A percentile compares a stretch with the other conserved stretches of the same genome.
Evolutionary conservation across 257 asterid species (phyloP).

Genomic region (Solanum ossicruentum): DNA sequence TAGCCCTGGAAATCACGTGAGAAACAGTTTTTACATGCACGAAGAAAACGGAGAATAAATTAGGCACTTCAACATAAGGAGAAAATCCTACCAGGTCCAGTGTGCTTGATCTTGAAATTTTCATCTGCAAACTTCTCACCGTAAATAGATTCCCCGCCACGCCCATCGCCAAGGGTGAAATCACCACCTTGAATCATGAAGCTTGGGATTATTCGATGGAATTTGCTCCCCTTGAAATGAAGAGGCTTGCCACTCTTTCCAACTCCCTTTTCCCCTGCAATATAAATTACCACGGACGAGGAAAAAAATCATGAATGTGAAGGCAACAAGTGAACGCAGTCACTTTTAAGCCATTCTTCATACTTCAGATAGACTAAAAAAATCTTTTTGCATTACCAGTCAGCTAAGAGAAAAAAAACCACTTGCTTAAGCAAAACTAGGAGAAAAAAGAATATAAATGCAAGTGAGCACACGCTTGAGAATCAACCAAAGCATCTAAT

Average conservation of each 20-base stretch:
- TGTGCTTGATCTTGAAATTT: slow-evolving; percentile 85
- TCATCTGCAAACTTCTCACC: slow-evolving; percentile 91
- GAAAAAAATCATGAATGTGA: background rate
- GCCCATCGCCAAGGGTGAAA: slow-evolving; percentile 94
- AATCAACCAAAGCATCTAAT: background rate
- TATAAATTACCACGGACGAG: background rate
- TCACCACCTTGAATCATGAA: slow-evolving; percentile 99
- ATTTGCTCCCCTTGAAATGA: slow-evolving; percentile 80
- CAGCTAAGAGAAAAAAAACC: background rate
- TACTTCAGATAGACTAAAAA: background rate
- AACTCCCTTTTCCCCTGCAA: slow-evolving; percentile 77
- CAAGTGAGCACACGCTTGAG: background rate
- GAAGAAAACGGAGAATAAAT: background rate
- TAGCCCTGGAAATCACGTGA: slow-evolving; percentile 30
- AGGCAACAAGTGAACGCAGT: background rate
- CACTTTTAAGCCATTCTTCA: background rate
- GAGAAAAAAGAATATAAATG: background rate
- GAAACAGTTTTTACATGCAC: background rate
- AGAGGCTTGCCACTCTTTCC: slow-evolving; percentile 86
- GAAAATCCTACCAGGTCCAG: slow-evolving; percentile 67
- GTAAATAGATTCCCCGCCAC: slow-evolving; percentile 92
- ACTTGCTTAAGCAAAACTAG: background rate
- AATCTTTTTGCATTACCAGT: background rate
- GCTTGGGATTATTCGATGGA: slow-evolving; percentile 94
- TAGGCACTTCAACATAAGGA: background rate